Conservation (phyloP, 768 basidiomycete genomes). For the Pleurotus eryngii region DNA sequence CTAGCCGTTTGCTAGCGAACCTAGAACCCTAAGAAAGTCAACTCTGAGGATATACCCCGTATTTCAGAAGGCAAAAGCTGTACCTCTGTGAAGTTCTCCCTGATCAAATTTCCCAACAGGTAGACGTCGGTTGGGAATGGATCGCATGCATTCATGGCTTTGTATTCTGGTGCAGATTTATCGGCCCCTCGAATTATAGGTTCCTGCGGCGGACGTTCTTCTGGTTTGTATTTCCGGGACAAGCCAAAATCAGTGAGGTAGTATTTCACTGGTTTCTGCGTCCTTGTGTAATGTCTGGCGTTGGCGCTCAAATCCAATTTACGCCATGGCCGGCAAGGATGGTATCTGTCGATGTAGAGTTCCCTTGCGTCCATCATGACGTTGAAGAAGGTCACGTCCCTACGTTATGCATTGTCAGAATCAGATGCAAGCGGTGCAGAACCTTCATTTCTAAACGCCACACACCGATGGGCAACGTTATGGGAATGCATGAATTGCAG, state of each 20-base stretch:
- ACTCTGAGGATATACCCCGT: neutral
- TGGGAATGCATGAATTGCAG: slow-evolving; percentile 20
- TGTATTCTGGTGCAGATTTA: slow-evolving; percentile 36
- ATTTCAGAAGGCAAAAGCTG: neutral
- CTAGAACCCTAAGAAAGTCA: slow-evolving; percentile 8
- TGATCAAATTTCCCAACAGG: slow-evolving; percentile 28
- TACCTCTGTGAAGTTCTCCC: slow-evolving; percentile 22
- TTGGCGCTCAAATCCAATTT: slow-evolving; percentile 17
- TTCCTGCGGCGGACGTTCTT: slow-evolving; percentile 21
- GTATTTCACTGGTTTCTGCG: slow-evolving; percentile 27
- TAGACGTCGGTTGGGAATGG: slow-evolving; percentile 34
- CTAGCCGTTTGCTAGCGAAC: slow-evolving; percentile 6
- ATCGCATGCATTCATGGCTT: slow-evolving; percentile 18
- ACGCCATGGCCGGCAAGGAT: slow-evolving; percentile 17
- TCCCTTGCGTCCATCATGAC: slow-evolving; percentile 31
- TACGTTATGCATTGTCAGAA: neutral
- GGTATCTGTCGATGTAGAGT: slow-evolving; percentile 22
- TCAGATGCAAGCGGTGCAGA: neutral
- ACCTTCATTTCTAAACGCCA: neutral
- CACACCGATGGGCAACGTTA: slow-evolving; percentile 19
- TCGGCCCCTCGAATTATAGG: slow-evolving; percentile 36
- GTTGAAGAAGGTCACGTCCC: slow-evolving; percentile 6
- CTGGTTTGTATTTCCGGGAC: slow-evolving; percentile 23
- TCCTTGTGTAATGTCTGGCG: slow-evolving; percentile 21
- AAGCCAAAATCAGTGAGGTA: slow-evolving; percentile 38